Evolutionary conservation across 305 asterid species (phyloP), one percentile per base, ranked within the genome.

Genomic region (Solanum hybrid): DNA sequence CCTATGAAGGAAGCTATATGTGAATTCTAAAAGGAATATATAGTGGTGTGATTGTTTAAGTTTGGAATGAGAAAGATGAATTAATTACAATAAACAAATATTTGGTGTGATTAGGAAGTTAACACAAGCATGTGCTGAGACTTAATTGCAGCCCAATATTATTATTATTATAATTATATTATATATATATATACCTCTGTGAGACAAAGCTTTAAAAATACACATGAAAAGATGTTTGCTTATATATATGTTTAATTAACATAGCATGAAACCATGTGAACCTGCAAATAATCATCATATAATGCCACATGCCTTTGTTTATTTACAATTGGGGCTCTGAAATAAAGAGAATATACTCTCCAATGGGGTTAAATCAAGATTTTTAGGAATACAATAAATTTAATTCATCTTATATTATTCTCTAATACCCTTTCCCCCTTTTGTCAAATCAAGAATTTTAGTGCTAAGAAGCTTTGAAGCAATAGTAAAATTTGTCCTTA

Each of bases 291-390:
- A 91, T 87, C 93, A 95, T 94, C 92, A 95, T 92, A 91, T 90
- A 90, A 92, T 85, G 88, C 94, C 98, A 93, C 98, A 94, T 94
- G 93, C 94, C 79, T 75, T 84, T 94, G 92, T 93, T 84, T 91
- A 85, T 89, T 89, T 91, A 87, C 73, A 9, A 37, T n/a, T 89
- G 38, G 26, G 75, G 32, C 77, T 31, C 88, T 85, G 32, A 57
- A 85, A 57, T 85, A 84, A 57, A 72, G 89, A 90, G 80, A 85
- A 78, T 91, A 89, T 89, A 86, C 90, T 90, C 34, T 91, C 92
- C 88, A 36, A 57, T 89, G 32, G 77, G 77, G 77, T 85, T 85
- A 57, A 20, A 85, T 85, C 77, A 31, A 57, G 8, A 31, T 51
- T 78, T 57, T 83, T 57, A 32, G 77, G 77, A 57, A 57, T 29